Base-by-base conservation (phyloP, 805 yeast genomes). In the Groenewaldozyma salmanticensis region DNA sequence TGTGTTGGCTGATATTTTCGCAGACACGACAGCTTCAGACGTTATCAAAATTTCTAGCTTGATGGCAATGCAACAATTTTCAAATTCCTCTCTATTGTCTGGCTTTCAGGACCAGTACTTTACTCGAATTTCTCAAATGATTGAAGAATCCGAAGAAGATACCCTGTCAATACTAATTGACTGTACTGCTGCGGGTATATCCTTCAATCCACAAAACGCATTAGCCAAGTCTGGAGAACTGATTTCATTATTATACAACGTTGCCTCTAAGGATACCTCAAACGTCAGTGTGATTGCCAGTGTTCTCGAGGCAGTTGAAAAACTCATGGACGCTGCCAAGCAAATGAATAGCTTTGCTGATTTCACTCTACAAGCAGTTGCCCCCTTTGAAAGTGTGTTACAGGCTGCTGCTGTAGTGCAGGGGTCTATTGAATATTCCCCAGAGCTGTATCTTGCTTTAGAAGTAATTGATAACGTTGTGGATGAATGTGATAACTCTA, bases 91-190 rank as follows among this genome's bases (percentile, higher is more conserved):
- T 24, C 48, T 55, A 5, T 43, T 37, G 20, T 37, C 7, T 9
- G 29, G 39, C 5, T 45, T 50, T 34, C 65, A 61, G 42, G 33
- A 34, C 16, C 35, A 49, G 2, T 47, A 66, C 7, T 53, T 73
- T 29, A 35, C 48, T 1, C 47, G 74, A 0, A 67, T 78, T 7
- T 52, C 57, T 2, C 57, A 68, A 2, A 58, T 90, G 6, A 54
- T 71, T 2, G 72, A 69, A 1, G 80, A 75, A 1, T 73, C 92
- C 0, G 82, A 77, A 35, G 95, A 85, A 35, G 97, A 88, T 52
- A 73, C 95, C 0, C 76, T 82, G 27, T 74, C 87, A 1, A 68
- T 81, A 36, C 59, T 88, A 33, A 68, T 83, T 9, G 95, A 87
- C 55, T 72, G 81, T 0, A 59, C 83, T 9, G 29, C 7, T 24